Conservation (phyloP, 805 yeast genomes). For the Spathaspora girioi region DNA sequence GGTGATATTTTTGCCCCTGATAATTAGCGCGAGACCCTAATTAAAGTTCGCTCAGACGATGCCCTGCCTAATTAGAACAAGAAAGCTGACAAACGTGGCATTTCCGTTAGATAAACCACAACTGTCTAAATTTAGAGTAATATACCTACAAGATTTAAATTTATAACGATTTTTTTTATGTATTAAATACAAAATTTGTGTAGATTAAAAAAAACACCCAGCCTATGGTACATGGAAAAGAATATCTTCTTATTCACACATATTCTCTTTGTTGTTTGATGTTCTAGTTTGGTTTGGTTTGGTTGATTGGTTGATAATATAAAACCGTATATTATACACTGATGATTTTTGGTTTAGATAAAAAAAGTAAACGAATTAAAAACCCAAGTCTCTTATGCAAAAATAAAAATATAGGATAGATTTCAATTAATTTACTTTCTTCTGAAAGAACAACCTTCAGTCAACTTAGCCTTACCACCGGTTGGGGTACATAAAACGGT, state of each 20-base stretch:
- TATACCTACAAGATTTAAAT: not conserved
- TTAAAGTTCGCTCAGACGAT: not conserved
- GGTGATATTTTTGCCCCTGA: not conserved
- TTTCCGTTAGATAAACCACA: not conserved
- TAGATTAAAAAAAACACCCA: not conserved
- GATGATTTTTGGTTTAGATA: not conserved
- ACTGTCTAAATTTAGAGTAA: too few species aligned
- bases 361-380: conserved; percentile 1
- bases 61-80: not conserved
- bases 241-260: not conserved
- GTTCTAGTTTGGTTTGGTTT: not conserved
- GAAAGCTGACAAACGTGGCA: not conserved
- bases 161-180: conserved; percentile 1
- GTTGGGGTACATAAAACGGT: conserved; percentile 98
- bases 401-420: not conserved
- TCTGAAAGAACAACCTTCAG: conserved; percentile 99
- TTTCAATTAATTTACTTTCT: conserved; percentile 64
- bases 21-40: not conserved
- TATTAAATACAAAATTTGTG: conserved; percentile 4
- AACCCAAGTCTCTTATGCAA: not conserved
- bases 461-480: conserved; percentile 99
- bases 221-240: conserved; percentile 4
- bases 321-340: conserved; percentile 3
- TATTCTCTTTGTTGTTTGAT: not conserved
- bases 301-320: not conserved